phyloP scores from a whole-genome alignment of 768 basidiomycete species.

The Dendrothele bispora region DNA sequence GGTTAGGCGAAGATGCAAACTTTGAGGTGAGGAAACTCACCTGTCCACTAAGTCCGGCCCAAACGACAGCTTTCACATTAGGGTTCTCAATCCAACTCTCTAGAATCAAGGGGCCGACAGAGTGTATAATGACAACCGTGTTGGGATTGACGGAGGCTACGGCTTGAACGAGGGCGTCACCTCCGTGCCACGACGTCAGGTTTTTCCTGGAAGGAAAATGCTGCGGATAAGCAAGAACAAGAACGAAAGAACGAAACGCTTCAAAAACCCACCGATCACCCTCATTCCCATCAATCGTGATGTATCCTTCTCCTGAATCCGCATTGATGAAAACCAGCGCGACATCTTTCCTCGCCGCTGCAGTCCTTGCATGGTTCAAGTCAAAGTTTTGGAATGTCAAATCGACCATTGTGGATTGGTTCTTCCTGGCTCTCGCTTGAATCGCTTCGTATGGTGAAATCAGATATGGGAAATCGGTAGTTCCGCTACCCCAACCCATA shows the following conservation, averaged over 20 bases:
- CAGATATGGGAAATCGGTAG: constrained; percentile 76
- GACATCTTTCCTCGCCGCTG: constrained; percentile 52
- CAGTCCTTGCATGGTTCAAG: constrained; percentile 45
- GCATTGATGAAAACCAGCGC: constrained; percentile 82
- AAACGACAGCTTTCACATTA: constrained; percentile 65
- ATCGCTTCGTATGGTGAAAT: constrained; percentile 85
- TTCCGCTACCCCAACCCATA: constrained; percentile 87
- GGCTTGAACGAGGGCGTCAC: constrained; percentile 67
- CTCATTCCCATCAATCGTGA: constrained; percentile 76
- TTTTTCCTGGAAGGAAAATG: constrained; percentile 47
- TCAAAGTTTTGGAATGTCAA: constrained; percentile 77
- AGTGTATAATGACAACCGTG: constrained; percentile 70
- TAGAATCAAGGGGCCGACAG: constrained; percentile 57
- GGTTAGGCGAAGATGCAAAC: constrained; percentile 13
- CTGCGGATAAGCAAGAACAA: background rate
- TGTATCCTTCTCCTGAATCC: constrained; percentile 84
- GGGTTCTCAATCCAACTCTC: constrained; percentile 73
- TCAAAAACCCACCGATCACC: constrained; percentile 62
- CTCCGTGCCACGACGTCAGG: constrained; percentile 72
- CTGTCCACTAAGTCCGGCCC: constrained; percentile 11
- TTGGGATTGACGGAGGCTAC: constrained; percentile 69
- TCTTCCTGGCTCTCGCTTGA: constrained; percentile 65
- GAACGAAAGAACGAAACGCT: constrained; percentile 25
- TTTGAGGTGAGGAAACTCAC: constrained; percentile 17
- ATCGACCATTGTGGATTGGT: constrained; percentile 61